Base-by-base conservation (phyloP, 495 filamentous ascomycete genomes). In the Xylaria venustula region DNA sequence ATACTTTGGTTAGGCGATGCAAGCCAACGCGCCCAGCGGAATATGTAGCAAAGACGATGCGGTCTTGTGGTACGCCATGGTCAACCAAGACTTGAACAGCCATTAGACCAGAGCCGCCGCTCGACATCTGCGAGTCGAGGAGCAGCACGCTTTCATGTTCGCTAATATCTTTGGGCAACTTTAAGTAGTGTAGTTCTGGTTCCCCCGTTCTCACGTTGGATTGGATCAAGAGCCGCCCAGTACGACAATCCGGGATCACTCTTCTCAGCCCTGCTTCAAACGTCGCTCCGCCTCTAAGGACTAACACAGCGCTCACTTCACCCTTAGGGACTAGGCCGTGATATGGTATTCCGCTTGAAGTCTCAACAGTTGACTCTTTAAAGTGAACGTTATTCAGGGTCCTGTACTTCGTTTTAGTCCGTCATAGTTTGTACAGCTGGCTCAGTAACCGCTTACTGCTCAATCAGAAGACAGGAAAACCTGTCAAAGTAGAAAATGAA, bases 401-500 rank as follows among this genome's bases (percentile, higher is more conserved):
- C 58, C 88, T 92, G 52, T 17, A 41, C 12, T 47, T 40, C 14
- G 30, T 19, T 8, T 61, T 17, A 61, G 50, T 30, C 14, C 7
- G 7, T n/a, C 7, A 2, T 7, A 19, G 32, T 7, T 54, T 5
- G 15, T 15, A 15, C 7, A 0, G 1, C 47, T n/a, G 45, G 15
- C 20, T 7, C 17, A 45, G 26, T 19, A 14, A 12, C 7, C 17
- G 68, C 74, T 64, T 78, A 92, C 86, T 85, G 85, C 72, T 97
- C 92, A 28, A 98, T 85, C 7, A 98, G 79, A n/a, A 97, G 75
- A 1, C 87, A 85, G 2, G 88, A 83, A 36, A 98, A 75, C 19
- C 94, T 86, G 75, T 98, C 90, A 66, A 97, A 97, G 72, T 97
- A 96, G 73, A 97, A 98, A 55, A 96, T 91, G 69, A 97, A 98